Evolutionary conservation across 805 yeast species (phyloP), one percentile per base, ranked within the genome.

Genomic region (Zygosaccharomyces kombuchaensis): DNA sequence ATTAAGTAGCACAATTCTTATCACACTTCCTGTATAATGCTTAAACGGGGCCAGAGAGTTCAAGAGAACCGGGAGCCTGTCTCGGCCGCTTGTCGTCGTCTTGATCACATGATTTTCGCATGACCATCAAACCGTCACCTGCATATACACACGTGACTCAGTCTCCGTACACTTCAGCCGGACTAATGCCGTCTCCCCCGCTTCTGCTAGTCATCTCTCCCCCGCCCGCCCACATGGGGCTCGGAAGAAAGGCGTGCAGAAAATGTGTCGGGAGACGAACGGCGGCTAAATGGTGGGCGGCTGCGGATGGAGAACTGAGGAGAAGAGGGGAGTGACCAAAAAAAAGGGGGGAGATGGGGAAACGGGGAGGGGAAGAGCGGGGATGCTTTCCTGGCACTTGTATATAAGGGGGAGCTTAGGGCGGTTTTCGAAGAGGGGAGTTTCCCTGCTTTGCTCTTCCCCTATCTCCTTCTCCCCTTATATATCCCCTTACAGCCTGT

Each of bases 261-360:
- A 13, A 29, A 29, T 2, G 32, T 13, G 16, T 7, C n/a, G n/a
- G 16, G 32, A 29, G 32, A 29, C 4, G 32, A 38, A 27, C 34
- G 34, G 41, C 41, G 41, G 41, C 26, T 38, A 38, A 38, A 17
- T 26, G 26, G 25, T 38, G 25, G 26, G 41, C 41, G 41, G 41
- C 41, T 17, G 27, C 21, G 31, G 23, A 23, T 17, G 38, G 4
- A 19, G 14, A n/a, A n/a, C 25, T 8, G 27, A 12, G 13, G 27
- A 36, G 13, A 26, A 10, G 9, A 8, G 31, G n/a, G 31, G 13
- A 26, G 17, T 22, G 40, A 36, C 40, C 22, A 13, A 29, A 29
- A 29, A 29, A 29, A 29, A n/a, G 8, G n/a, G 32, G 32, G 32
- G 16, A 29, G 32, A 3, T 9, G 12, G 29, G 29, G 12, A 10